Evolutionary conservation across 2,329 filamentous ascomycete genomes (phyloP).

Genomic region (Botrytis aclada): DNA sequence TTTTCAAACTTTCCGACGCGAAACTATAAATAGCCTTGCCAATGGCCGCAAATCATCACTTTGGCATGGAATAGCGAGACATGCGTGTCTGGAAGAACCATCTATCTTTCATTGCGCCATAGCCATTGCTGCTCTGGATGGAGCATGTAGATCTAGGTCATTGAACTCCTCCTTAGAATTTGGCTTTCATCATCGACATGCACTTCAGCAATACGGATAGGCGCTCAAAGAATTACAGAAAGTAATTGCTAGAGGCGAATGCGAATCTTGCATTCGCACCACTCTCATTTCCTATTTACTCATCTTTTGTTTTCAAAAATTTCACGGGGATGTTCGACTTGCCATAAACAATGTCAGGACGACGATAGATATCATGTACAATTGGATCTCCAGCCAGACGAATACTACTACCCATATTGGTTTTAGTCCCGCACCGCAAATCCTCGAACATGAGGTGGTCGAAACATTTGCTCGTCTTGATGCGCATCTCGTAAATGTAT

Average conservation of each 20-base stretch:
- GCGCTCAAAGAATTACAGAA: constrained; percentile 2
- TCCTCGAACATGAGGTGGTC: constrained; percentile 23
- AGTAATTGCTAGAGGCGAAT: background rate
- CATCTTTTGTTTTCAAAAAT: constrained; percentile 14
- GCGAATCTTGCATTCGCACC: background rate
- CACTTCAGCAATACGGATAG: background rate
- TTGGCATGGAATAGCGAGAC: constrained; percentile 23
- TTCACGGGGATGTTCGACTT: constrained; percentile 18
- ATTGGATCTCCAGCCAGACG: background rate
- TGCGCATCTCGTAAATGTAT: background rate
- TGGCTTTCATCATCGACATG: constrained; percentile 1
- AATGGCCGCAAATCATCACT: background rate
- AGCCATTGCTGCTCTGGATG: constrained; percentile 22
- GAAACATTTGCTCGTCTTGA: constrained; percentile 26
- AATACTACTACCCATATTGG: background rate
- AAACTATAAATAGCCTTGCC: background rate
- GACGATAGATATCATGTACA: background rate
- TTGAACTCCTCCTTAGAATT: background rate
- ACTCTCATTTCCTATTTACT: constrained; percentile 2
- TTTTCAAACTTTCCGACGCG: background rate
- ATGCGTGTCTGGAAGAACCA: constrained; percentile 20
- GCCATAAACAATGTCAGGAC: background rate
- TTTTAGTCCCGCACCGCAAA: background rate
- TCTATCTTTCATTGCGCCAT: constrained; percentile 22
- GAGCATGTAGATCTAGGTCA: background rate